Evolutionary conservation across 345 rosid species (phyloP).

Genomic region (Raphanus raphanistrum): DNA sequence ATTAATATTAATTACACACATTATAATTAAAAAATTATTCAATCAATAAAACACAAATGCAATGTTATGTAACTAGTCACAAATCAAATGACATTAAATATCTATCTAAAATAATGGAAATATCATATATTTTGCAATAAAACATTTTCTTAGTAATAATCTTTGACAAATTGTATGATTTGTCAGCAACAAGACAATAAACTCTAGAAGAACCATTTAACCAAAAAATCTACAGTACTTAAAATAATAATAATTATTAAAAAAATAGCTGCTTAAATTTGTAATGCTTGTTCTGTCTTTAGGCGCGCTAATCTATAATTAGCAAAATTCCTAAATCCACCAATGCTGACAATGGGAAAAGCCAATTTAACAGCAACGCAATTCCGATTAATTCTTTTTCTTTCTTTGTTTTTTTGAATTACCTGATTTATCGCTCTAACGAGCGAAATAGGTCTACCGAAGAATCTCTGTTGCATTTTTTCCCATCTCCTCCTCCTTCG

Average conservation of each 20-base stretch:
- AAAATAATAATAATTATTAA: not conserved
- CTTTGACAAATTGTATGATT: too few species aligned
- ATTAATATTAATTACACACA: too few species aligned
- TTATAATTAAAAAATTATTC: not conserved
- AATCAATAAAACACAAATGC: too few species aligned
- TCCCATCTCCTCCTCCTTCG: not conserved
- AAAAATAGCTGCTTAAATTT: not conserved
- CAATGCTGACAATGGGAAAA: conserved; percentile 19
- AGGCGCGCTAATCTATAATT: conserved; percentile 35
- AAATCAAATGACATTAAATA: too few species aligned
- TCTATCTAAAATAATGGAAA: too few species aligned
- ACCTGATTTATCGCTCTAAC: conserved; percentile 21
- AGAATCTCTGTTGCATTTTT: not conserved
- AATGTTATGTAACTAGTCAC: too few species aligned
- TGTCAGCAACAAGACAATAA: conserved; percentile 8
- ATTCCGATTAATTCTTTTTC: not conserved
- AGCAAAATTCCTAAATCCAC: conserved; percentile 16
- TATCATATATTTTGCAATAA: too few species aligned
- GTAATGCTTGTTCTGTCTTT: conserved; percentile 23
- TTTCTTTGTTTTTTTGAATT: not conserved
- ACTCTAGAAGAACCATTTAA: not conserved
- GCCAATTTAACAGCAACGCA: conserved; percentile 15
- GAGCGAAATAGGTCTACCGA: conserved; percentile 10
- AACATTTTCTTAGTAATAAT: too few species aligned
- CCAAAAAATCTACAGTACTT: too few species aligned